Base-by-base conservation (phyloP, 306 rosid species). In the Corylus americana region DNA sequence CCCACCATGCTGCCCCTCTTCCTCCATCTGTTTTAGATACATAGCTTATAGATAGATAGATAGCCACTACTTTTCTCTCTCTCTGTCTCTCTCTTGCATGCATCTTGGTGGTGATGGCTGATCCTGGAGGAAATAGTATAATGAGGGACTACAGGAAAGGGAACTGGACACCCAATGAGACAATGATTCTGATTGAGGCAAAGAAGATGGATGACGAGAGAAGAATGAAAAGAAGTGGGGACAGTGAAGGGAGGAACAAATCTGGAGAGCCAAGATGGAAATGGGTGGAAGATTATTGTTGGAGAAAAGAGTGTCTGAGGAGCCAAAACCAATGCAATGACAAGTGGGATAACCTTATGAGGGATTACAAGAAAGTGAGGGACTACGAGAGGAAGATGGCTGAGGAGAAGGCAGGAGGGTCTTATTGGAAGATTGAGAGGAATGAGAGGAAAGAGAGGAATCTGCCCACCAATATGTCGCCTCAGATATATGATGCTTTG, bases 241-340 rank as follows among this genome's bases (percentile, higher is more conserved):
- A 25, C 18, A 35, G 45, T 25, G 55, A 63, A 3, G 53, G 70
- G 29, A 68, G 71, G 11, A 78, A 20, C 55, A 80, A 83, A 75
- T 82, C 89, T 27, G 68, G 82, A 16, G 89, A 86, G 85, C 89
- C 81, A 47, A 80, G 89, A 76, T 83, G 89, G 89, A 86, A 86
- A 72, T 86, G 89, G 89, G 89, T 86, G 45, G 89, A 86, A 72
- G 85, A 86, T 70, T 86, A 80, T 35, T 86, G 89, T 49, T 86
- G 86, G 86, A 67, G 74, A 58, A 80, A 69, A 70, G 87, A 83
- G 14, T 83, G 89, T 72, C n/a, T 61, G 64, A 83, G 89, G 29
- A 86, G 83, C 87, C 89, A 86, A 83, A 86, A 86, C 78, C 89
- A 86, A 70, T 86, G 89, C 85, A 86, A 86, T 72, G 89, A 86